Evolutionary conservation across 768 basidiomycete species (phyloP).

Genomic region (Kwoniella dendrophila): DNA sequence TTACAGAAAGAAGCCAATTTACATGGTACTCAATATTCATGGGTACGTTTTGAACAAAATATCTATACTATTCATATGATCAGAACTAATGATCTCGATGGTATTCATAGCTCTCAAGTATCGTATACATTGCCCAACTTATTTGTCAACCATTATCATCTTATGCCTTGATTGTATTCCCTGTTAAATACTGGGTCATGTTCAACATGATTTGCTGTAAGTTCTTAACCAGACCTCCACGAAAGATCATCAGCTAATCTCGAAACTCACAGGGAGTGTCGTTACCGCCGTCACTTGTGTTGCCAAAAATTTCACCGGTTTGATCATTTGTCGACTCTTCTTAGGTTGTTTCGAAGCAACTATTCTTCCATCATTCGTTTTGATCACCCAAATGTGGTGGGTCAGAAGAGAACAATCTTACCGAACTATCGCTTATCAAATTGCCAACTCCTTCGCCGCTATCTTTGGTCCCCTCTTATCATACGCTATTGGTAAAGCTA

Average conservation of each 20-base stretch:
- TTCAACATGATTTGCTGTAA: conserved; percentile 45
- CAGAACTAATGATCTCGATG: background rate
- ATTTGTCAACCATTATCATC: conserved; percentile 43
- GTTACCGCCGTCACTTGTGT: conserved; percentile 28
- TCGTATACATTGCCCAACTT: conserved; percentile 45
- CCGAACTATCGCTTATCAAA: conserved; percentile 35
- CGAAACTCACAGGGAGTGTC: conserved; percentile 1
- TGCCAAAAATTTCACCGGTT: conserved; percentile 49
- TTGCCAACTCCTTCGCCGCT: conserved; percentile 37
- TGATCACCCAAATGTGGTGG: conserved; percentile 57
- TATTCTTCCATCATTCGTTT: conserved; percentile 61
- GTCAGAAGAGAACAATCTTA: conserved; percentile 42
- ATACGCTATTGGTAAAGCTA: conserved; percentile 40
- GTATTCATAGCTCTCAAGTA: background rate
- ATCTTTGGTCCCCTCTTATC: conserved; percentile 44
- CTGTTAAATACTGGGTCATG: conserved; percentile 54
- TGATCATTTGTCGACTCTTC: conserved; percentile 59
- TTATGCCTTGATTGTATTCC: conserved; percentile 46
- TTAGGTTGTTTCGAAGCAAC: conserved; percentile 61
- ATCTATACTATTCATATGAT: background rate
- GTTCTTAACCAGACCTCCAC: background rate
- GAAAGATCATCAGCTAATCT: background rate
- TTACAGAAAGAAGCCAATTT: conserved; percentile 51
- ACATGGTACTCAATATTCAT: conserved; percentile 59
- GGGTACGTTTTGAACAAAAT: conserved; percentile 48